phyloP scores from a whole-genome alignment of 331 rosid species.

The Pyracantha coccinea region DNA sequence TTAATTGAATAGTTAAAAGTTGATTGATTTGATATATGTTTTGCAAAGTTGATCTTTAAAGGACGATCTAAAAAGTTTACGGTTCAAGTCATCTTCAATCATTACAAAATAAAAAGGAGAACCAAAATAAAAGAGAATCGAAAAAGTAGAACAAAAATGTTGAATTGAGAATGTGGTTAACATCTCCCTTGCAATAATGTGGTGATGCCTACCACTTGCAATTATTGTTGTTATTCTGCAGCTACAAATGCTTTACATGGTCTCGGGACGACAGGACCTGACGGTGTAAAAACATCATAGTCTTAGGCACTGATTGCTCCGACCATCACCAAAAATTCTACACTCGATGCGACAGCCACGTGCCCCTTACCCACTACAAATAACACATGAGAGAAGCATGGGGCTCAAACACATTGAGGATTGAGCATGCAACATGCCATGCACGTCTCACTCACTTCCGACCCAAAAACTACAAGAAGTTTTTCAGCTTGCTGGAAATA shows the following conservation, averaged over 20 bases:
- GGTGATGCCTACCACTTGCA: not conserved
- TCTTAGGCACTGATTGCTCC: not conserved
- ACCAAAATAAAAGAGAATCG: not conserved
- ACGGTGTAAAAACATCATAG: no score
- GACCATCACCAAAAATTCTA: not conserved
- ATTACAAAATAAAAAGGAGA: no score
- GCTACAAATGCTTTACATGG: not conserved
- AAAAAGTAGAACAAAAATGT: not conserved
- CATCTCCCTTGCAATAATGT: not conserved
- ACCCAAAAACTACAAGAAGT: not conserved
- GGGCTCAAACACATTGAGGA: not conserved
- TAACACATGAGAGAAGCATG: not conserved
- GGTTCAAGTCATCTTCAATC: no score
- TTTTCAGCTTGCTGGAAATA: fast-evolving
- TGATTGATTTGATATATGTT: no score
- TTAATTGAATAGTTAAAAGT: no score
- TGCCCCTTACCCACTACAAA: not conserved
- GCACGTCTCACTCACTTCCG: not conserved
- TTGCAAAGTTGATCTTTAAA: no score
- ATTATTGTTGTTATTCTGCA: not conserved
- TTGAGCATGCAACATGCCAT: not conserved
- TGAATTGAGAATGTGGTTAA: no score
- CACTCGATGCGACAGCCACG: not conserved
- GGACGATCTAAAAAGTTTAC: fast-evolving
- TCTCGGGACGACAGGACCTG: not conserved